Evolutionary conservation across 148 eudicot genomes (phyloP).

Genomic region (Rhododendron vialii): DNA sequence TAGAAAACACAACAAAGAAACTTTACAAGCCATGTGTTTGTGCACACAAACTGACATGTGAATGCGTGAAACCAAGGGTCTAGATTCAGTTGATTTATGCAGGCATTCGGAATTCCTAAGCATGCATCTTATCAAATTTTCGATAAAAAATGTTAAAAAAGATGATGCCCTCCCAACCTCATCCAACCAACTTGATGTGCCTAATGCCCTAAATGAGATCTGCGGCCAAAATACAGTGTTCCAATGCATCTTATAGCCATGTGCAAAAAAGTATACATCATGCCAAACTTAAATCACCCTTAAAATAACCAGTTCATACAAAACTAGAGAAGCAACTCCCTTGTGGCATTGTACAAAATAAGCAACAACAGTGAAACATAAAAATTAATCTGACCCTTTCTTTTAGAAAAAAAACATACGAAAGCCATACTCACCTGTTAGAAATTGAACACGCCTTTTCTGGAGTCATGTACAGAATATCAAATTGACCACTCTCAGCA

Average conservation of each 20-base stretch:
- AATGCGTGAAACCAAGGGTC: neutral
- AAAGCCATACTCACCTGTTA: neutral
- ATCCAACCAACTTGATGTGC: neutral
- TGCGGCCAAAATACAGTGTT: neutral
- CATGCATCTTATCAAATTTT: neutral
- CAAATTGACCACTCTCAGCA: slow-evolving; percentile 63
- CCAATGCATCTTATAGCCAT: neutral
- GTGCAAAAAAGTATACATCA: neutral
- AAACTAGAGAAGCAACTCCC: neutral
- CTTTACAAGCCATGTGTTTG: neutral
- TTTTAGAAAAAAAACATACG: neutral
- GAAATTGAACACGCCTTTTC: slow-evolving; percentile 65
- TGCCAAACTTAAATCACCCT: neutral
- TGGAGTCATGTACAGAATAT: slow-evolving; percentile 75
- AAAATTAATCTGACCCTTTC: neutral
- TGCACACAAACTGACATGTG: neutral
- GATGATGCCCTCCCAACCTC: neutral
- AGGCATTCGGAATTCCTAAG: neutral
- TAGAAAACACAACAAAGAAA: neutral
- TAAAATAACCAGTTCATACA: neutral
- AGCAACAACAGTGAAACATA: neutral
- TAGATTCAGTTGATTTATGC: neutral
- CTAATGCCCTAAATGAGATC: neutral
- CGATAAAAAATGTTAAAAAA: neutral
- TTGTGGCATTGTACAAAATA: neutral